These are phyloP conservation scores for Quillaja saponaria DNA, from an alignment of 306 rosid genomes.

Conservation along the genomic window DNA sequence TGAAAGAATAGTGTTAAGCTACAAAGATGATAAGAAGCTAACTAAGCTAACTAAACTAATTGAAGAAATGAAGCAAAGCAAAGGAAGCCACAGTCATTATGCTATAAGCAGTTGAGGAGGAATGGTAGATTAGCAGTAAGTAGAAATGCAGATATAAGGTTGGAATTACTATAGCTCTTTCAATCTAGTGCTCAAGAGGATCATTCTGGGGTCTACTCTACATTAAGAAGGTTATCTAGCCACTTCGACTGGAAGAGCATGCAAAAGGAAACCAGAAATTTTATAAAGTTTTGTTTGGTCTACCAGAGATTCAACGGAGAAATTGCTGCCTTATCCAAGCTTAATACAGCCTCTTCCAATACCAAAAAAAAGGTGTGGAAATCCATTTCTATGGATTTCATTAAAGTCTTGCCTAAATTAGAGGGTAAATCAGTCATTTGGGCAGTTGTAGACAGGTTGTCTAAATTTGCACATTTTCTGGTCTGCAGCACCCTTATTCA, in stretches of 20 bases:
- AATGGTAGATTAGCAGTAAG: background rate
- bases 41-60: too few relatives aligned
- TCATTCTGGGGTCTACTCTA: background rate
- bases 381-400: slow-evolving; percentile 1
- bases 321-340: background rate
- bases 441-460: background rate
- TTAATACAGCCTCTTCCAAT: background rate
- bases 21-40: too few relatives aligned
- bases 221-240: background rate
- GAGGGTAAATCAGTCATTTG: background rate
- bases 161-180: background rate
- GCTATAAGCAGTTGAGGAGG: background rate
- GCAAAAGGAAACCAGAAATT: background rate
- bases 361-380: background rate
- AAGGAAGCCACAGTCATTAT: too few relatives aligned
- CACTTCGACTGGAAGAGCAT: background rate
- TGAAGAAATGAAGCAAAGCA: too few relatives aligned
- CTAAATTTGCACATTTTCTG: background rate
- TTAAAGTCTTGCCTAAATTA: background rate
- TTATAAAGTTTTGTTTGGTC: background rate
- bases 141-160: background rate
- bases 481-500: background rate
- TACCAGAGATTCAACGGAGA: background rate
- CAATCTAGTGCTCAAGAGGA: background rate
- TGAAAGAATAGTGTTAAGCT: too few relatives aligned